Base-by-base conservation (phyloP, 345 rosid genomes). In the Microthlaspi erraticum region DNA sequence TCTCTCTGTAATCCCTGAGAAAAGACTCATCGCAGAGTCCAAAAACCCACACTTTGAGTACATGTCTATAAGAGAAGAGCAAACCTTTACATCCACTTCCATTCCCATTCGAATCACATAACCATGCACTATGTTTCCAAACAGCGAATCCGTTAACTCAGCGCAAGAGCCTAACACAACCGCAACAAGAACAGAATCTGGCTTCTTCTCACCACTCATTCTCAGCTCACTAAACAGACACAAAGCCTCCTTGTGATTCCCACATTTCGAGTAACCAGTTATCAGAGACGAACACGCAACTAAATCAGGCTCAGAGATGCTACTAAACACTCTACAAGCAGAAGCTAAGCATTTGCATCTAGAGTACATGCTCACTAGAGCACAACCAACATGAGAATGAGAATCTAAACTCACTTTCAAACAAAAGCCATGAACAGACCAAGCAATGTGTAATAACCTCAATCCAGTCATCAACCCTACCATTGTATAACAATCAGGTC, bases 231-330 rank as follows among this genome's bases (percentile, higher is more conserved):
- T 82, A 70, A 84, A 87, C 60, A 73, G 39, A 60, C 48, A 7
- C 72, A 86, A 53, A 4, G 83, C 89, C 73, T 82, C 89, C 48
- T 80, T 81, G 61, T 82, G 71, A 17, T 86, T 82, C 13, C 85
- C 85, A 20, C 85, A 82, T 79, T 75, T 87, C 51, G 85, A 84
- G 74, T 82, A 87, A 18, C 95, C 84, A 20, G 82, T 84, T 73
- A 91, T 82, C 80, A 91, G 65, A 62, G 98, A 80, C 2, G 96
- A 91, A 89, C 88, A 85, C 4, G 91, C 78, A 60, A 91, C 88
- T 75, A 89, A 79, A 84, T 93, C 96, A 70, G 84, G 91, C 61
- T 75, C 72, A 32, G 46, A 64, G 69, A 91, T 70, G 68, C 60
- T 73, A 34, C 29, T 44, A 73, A 84, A 91, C 62, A 88, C 94